A percentile compares a stretch with the other conserved stretches of the same genome.
phyloP scores from a whole-genome alignment of 2,329 filamentous ascomycete species.

The Alternaria sp. region DNA sequence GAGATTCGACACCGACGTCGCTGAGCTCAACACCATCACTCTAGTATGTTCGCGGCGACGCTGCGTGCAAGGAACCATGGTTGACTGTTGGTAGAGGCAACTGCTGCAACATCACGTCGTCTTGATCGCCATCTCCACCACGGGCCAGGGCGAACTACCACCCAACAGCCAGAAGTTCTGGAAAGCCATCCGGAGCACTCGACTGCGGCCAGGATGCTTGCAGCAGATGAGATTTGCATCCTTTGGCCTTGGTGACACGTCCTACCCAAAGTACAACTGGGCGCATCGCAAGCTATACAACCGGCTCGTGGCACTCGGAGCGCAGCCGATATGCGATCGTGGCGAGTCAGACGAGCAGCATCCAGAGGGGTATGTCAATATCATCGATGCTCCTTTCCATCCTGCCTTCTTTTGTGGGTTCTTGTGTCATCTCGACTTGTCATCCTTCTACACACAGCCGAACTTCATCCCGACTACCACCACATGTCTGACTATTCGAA shows the following conservation, averaged over 20 bases:
- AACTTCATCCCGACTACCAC: neutral
- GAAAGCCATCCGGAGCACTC: slow-evolving; percentile 83
- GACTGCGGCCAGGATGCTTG: slow-evolving; percentile 76
- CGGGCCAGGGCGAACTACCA: slow-evolving; percentile 93
- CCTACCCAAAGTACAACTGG: slow-evolving; percentile 96
- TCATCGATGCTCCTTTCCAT: neutral
- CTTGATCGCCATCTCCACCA: slow-evolving; percentile 88
- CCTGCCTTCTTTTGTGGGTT: slow-evolving; percentile 33
- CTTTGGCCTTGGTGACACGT: slow-evolving; percentile 94
- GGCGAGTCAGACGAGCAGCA: slow-evolving; percentile 96
- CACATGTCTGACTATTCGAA: slow-evolving; percentile 8
- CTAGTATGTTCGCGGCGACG: slow-evolving; percentile 66
- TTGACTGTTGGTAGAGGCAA: slow-evolving; percentile 49
- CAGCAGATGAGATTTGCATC: slow-evolving; percentile 76
- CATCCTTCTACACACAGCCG: neutral
- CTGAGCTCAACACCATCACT: slow-evolving; percentile 79
- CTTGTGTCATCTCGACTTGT: neutral
- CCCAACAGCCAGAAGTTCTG: slow-evolving; percentile 84
- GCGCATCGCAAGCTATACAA: slow-evolving; percentile 88
- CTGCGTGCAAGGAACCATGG: neutral
- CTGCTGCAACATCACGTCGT: slow-evolving; percentile 63
- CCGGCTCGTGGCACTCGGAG: slow-evolving; percentile 83
- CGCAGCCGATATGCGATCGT: slow-evolving; percentile 74
- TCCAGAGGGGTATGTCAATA: slow-evolving; percentile 79
- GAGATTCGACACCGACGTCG: slow-evolving; percentile 78